Conservation (phyloP, 2,329 filamentous ascomycete species). For the Sclerotinia glacialis region DNA sequence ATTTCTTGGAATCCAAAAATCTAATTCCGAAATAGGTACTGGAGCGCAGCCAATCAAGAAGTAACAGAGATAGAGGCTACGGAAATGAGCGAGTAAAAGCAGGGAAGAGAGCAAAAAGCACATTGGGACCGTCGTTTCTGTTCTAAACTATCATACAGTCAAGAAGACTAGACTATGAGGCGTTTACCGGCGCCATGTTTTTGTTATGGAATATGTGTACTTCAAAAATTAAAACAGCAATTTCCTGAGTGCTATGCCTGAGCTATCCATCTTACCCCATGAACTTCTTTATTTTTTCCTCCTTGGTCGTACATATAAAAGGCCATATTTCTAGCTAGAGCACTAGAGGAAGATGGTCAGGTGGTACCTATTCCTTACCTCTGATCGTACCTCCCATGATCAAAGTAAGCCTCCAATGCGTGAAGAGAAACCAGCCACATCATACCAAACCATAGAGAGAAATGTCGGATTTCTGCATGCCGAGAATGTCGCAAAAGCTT, state of each 20-base stretch:
- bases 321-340: conserved; percentile 24
- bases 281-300: conserved; percentile 20
- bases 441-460: conserved; percentile 20
- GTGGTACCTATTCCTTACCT: conserved; percentile 47
- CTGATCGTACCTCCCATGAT: conserved; percentile 52
- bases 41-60: conserved; percentile 56
- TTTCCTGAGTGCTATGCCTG: conserved; percentile 30
- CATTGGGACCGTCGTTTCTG: conserved; percentile 14
- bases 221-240: conserved; percentile 34
- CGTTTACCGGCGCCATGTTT: conserved; percentile 39
- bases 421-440: conserved; percentile 20
- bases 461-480: conserved; percentile 7
- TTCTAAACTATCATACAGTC: conserved; percentile 38
- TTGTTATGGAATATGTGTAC: conserved; percentile 24
- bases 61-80: conserved; percentile 56
- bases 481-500: conserved; percentile 19
- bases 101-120: conserved; percentile 26
- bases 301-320: conserved; percentile 38
- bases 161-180: conserved; percentile 32
- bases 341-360: conserved; percentile 34
- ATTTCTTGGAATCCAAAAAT: no score
- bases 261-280: conserved; percentile 36
- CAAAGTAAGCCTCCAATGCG: conserved; percentile 28
- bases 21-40: conserved; percentile 49
- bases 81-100: conserved; percentile 42